These are phyloP conservation scores for Jatropha podagrica DNA, from an alignment of 441 rosid species.

Conservation along the genomic window DNA sequence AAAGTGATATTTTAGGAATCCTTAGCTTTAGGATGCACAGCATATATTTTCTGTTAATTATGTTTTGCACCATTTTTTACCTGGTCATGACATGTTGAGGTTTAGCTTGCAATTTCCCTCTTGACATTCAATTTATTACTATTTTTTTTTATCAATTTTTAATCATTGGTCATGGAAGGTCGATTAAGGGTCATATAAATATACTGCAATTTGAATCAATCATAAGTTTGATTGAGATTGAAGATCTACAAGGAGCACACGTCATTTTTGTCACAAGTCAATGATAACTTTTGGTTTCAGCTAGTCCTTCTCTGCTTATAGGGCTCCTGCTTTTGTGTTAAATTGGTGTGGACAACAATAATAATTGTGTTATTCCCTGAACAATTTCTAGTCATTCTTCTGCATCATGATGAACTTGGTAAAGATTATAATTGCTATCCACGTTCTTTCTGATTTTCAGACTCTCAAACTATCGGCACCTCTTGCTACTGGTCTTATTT, in stretches of 20 bases:
- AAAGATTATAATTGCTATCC: slow-evolving; percentile 20
- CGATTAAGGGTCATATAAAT: not conserved
- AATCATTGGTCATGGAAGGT: not conserved
- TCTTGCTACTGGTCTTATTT: slow-evolving; percentile 93
- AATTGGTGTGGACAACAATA: not conserved
- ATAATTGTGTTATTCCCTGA: not conserved
- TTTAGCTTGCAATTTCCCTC: not conserved
- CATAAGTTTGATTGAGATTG: not conserved
- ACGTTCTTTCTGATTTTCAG: slow-evolving; percentile 39
- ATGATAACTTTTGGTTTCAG: not conserved
- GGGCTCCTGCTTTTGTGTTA: not conserved
- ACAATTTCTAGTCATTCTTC: not conserved
- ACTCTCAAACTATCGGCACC: slow-evolving; percentile 85
- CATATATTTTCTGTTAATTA: not conserved
- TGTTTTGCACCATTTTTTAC: not conserved
- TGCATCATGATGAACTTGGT: slow-evolving; percentile 6
- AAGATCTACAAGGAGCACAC: not conserved
- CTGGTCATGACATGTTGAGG: not conserved
- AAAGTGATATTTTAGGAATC: not conserved
- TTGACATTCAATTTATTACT: not conserved
- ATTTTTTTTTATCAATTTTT: not conserved
- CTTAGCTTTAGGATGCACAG: not conserved
- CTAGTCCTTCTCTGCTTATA: not conserved
- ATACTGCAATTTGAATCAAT: not conserved
- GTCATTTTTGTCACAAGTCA: not conserved